Conservation (phyloP, 2,329 filamentous ascomycete genomes). For the Alternaria longipes region DNA sequence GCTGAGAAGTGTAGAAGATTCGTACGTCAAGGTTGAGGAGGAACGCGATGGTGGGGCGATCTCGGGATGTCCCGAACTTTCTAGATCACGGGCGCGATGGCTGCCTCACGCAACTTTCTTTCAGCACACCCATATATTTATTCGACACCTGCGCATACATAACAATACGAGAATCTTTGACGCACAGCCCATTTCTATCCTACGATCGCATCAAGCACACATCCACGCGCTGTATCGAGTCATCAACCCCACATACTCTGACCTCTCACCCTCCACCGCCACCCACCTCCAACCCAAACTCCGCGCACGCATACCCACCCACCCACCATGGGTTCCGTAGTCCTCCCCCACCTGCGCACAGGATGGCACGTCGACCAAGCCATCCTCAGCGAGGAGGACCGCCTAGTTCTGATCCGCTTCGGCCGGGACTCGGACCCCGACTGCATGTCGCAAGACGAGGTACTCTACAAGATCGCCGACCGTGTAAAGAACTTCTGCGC, state of each 20-base stretch:
- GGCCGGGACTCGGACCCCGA: constrained; percentile 86
- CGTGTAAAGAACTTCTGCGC: constrained; percentile 87
- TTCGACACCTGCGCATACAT: neutral
- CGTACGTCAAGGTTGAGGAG: neutral
- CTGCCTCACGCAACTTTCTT: constrained; percentile 3
- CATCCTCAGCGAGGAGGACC: constrained; percentile 80
- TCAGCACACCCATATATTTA: neutral
- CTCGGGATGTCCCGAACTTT: constrained; percentile 5
- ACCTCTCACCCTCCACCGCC: neutral
- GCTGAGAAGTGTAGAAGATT: neutral
- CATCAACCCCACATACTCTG: neutral
- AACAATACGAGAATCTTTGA: neutral
- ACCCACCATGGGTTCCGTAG: constrained; percentile 77
- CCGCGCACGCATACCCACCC: neutral
- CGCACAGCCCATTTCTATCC: neutral
- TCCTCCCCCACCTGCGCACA: constrained; percentile 87
- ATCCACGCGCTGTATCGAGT: neutral
- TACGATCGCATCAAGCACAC: neutral
- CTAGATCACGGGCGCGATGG: neutral
- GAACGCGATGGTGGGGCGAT: neutral
- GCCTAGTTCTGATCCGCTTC: constrained; percentile 92
- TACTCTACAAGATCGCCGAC: constrained; percentile 93
- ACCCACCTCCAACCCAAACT: neutral
- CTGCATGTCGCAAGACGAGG: constrained; percentile 86
- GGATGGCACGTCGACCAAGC: constrained; percentile 99